phyloP scores from a whole-genome alignment of 1,284 basidiomycete genomes.

The Cerioporus squamosus region DNA sequence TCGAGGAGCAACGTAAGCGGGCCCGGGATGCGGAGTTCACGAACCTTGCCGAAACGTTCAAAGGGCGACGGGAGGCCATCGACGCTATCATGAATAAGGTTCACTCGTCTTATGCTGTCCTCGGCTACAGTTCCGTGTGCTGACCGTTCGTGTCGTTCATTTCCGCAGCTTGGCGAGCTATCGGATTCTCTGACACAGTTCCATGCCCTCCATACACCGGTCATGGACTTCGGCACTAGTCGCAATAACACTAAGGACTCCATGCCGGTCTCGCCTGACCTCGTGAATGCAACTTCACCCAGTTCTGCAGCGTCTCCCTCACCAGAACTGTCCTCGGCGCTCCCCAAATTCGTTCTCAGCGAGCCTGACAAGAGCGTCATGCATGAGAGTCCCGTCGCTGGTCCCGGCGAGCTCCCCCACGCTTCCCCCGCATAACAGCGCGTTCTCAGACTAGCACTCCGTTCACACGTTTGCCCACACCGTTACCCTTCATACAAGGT shows the following conservation, averaged over 20 bases:
- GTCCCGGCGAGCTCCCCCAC: slow-evolving; percentile 18
- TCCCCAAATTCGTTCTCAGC: slow-evolving; percentile 22
- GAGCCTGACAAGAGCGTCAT: slow-evolving; percentile 18
- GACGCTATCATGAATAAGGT: slow-evolving; percentile 73
- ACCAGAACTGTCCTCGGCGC: slow-evolving; percentile 16
- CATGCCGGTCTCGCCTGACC: slow-evolving; percentile 16
- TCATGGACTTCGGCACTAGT: slow-evolving; percentile 46
- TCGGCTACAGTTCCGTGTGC: background rate
- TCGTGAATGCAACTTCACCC: slow-evolving; percentile 19
- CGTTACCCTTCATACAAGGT: slow-evolving; percentile 4
- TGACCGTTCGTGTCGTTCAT: background rate
- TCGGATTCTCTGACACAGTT: slow-evolving; percentile 62
- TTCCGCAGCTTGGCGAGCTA: slow-evolving; percentile 57
- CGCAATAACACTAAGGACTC: slow-evolving; percentile 38
- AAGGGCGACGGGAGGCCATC: slow-evolving; percentile 67
- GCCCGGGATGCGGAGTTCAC: slow-evolving; percentile 67
- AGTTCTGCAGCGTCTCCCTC: slow-evolving; percentile 29
- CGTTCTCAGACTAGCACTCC: background rate
- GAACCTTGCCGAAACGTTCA: slow-evolving; percentile 65
- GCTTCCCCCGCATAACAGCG: slow-evolving; percentile 13
- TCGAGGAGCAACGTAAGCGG: slow-evolving; percentile 37
- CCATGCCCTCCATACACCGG: slow-evolving; percentile 58
- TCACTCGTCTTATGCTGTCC: slow-evolving; percentile 1
- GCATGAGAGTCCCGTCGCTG: slow-evolving; percentile 26
- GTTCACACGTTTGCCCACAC: background rate